Evolutionary conservation across 495 filamentous ascomycete genomes (phyloP).

Genomic region (Endocarpon pusillum): DNA sequence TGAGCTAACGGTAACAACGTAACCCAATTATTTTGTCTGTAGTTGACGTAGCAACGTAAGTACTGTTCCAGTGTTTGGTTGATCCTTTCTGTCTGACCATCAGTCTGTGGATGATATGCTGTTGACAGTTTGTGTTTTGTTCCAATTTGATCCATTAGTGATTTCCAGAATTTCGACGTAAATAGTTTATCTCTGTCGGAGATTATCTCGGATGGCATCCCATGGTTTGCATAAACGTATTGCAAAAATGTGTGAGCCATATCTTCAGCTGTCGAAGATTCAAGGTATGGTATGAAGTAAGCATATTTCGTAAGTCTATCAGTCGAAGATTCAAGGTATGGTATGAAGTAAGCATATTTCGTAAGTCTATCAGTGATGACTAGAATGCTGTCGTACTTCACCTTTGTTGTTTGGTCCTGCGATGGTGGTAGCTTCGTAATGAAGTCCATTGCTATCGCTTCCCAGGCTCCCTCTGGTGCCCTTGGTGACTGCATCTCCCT

Average conservation of each 20-base stretch:
- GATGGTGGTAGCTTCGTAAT: conserved; percentile 4
- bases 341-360: neutral
- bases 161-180: conserved; percentile 1
- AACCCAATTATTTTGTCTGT: neutral
- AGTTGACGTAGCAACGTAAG: neutral
- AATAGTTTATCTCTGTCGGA: neutral
- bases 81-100: neutral
- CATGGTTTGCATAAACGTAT: neutral
- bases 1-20: neutral
- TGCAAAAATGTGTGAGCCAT: neutral
- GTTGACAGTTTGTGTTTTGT: neutral
- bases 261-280: neutral
- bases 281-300: neutral
- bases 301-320: neutral
- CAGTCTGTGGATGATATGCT: neutral
- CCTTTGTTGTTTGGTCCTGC: conserved; percentile 1
- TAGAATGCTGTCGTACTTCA: neutral
- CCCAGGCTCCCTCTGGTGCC: neutral
- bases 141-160: neutral
- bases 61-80: conserved; percentile 1
- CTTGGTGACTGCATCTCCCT: neutral
- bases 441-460: conserved; percentile 2
- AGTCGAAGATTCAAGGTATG: conserved; percentile 1
- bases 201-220: neutral
- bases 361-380: neutral